Conservation (phyloP, 495 filamentous ascomycete genomes). For the Articulospora tetracladia region DNA sequence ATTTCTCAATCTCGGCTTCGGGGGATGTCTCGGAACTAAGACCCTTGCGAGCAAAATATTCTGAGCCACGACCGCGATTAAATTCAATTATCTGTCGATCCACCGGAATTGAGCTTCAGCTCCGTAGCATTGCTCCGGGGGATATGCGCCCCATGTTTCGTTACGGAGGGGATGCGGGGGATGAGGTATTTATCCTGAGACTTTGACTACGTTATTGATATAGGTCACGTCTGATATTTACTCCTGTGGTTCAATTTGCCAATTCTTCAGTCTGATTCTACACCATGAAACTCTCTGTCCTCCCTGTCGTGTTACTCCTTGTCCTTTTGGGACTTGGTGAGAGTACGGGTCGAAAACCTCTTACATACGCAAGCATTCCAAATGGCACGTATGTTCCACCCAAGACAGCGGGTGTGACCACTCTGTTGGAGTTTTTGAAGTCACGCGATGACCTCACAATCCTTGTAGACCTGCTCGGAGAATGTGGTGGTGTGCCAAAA, state of each 20-base stretch:
- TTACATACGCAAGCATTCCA: neutral
- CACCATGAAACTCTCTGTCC: neutral
- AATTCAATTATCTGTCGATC: too few species aligned
- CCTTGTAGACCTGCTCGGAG: constrained; percentile 19
- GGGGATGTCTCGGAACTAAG: neutral
- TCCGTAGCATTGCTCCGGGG: too few species aligned
- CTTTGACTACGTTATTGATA: too few species aligned
- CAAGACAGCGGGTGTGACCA: constrained; percentile 14
- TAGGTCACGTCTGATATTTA: neutral
- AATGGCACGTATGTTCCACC: constrained; percentile 19
- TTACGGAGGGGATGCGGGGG: too few species aligned
- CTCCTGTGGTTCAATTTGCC: neutral
- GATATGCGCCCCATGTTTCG: too few species aligned
- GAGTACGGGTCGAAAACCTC: neutral
- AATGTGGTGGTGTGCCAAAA: constrained; percentile 15
- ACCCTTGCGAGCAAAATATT: too few species aligned
- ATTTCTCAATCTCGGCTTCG: neutral
- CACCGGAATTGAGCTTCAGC: too few species aligned
- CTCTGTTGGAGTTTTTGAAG: constrained; percentile 25
- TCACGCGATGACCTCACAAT: constrained; percentile 24
- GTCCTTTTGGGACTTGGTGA: neutral
- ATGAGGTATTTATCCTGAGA: too few species aligned
- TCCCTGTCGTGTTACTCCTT: neutral
- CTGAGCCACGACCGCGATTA: too few species aligned
- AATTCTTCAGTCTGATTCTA: neutral